Base-by-base conservation (phyloP, 2,329 filamentous ascomycete species). In the Arthroderma sp. region DNA sequence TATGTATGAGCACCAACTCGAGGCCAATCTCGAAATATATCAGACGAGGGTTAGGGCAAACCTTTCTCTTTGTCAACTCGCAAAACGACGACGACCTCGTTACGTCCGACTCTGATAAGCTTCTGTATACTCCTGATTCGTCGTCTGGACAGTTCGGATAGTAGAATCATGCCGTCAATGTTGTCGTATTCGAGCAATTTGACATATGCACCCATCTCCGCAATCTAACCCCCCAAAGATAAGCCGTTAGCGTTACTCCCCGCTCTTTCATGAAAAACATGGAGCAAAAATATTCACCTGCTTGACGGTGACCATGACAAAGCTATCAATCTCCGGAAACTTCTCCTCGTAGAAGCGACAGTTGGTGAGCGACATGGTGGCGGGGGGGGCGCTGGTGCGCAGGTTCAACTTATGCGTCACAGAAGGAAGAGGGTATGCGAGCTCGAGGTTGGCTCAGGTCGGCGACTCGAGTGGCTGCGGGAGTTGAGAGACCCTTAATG, bases 221-320 rank as follows among this genome's bases (percentile, higher is more conserved):
- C 93, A 72, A 98, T 98, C 87, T 93, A 66, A 49, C 19, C 23
- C n/a, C 11, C 35, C 49, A 19, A 35, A n/a, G 33, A 35, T 21
- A 53, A 52, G 25, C 25, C 33, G 15, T 33, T 35, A 52, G 25
- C 25, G 15, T 52, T 19, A 9, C 28, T 25, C 33, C 15, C 49
- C 21, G 11, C 21, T 9, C n/a, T 15, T 6, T 5, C 23, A 31
- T 13, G 6, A 19, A 13, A 17, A 23, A 25, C 13, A 13, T 23
- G 17, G 37, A 13, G 13, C 17, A 23, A 11, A 4, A 7, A n/a
- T n/a, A 51, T 69, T 44, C 72, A 91, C 87, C 85, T 95, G 90
- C 83, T 95, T 95, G 68, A 97, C 93, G 76, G 97, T 98, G 73
- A 98, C 93, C 93, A 98, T 98, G 72, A 98, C 94, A 77, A 96